A percentile compares a stretch with the other conserved stretches of the same genome.
These are phyloP conservation scores for Dictyostelium citrinum DNA, from an alignment of 78 protist species.

Conservation along the genomic window DNA sequence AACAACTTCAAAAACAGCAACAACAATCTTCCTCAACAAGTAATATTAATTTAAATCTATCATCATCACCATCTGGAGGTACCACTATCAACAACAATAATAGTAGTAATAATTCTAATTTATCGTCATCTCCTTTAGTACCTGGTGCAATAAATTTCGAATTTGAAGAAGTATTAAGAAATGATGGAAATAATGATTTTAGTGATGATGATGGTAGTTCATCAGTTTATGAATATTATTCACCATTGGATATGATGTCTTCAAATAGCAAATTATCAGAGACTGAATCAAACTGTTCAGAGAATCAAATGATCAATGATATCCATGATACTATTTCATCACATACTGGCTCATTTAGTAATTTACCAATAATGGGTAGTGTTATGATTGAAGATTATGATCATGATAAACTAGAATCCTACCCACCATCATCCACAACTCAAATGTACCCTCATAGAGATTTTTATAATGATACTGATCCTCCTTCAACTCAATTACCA, in stretches of 20 bases:
- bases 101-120: background rate
- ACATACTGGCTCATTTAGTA: background rate
- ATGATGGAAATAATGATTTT: background rate
- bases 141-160: conserved; percentile 18
- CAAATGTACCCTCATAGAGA: conserved; percentile 21
- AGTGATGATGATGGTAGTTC: conserved; percentile 15
- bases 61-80: background rate
- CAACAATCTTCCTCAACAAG: background rate
- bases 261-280: conserved; percentile 25
- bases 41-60: background rate
- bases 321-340: conserved; percentile 27
- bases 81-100: background rate
- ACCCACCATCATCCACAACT: background rate
- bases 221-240: conserved; percentile 56
- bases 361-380: conserved; percentile 41
- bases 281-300: conserved; percentile 18
- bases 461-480: conserved; percentile 17
- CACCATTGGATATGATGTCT: conserved; percentile 47
- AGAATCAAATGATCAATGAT: background rate
- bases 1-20: background rate
- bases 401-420: conserved; percentile 21
- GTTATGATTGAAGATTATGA: conserved; percentile 75
- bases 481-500: background rate
- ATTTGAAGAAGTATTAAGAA: conserved; percentile 28
- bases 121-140: conserved; percentile 3